Percentiles rank a stretch among this genome's conserved stretches.
phyloP scores from a whole-genome alignment of 176 grass and related monocot genomes.

The Oryza coarctata region DNA sequence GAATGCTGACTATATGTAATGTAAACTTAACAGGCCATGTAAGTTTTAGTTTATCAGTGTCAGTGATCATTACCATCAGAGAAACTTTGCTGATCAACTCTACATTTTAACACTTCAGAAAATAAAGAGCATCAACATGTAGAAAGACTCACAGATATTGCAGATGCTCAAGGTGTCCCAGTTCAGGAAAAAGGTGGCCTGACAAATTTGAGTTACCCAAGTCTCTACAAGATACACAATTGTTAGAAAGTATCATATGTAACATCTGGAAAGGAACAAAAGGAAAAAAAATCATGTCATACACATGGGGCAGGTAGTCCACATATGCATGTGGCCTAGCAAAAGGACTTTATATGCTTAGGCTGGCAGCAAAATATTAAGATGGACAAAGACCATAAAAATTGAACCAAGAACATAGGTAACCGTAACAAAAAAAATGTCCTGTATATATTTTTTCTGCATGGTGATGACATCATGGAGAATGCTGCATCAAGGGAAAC shows the following conservation, averaged over 20 bases:
- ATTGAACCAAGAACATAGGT: background rate
- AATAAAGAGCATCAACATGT: background rate
- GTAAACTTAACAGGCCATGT: background rate
- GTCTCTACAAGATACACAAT: conserved; percentile 49
- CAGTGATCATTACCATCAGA: background rate
- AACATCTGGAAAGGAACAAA: background rate
- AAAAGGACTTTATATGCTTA: background rate
- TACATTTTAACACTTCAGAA: background rate
- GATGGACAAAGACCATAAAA: background rate
- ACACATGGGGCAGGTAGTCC: background rate
- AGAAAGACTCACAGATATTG: conserved; percentile 67
- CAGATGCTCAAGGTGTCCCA: conserved; percentile 64
- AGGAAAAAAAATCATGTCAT: background rate
- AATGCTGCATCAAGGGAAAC: background rate
- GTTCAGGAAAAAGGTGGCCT: conserved; percentile 60
- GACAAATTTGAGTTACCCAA: conserved; percentile 83
- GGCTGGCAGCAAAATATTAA: background rate
- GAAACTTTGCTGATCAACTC: background rate
- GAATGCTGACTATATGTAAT: background rate
- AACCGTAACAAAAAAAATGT: background rate
- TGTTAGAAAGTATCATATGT: background rate
- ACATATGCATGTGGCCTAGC: background rate
- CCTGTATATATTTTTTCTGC: background rate
- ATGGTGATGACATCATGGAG: background rate
- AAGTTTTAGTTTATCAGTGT: background rate